A percentile compares a stretch with the other conserved stretches of the same genome.
These are phyloP conservation scores for Alliaria petiolata DNA, from an alignment of 345 rosid genomes.

Conservation along the genomic window DNA sequence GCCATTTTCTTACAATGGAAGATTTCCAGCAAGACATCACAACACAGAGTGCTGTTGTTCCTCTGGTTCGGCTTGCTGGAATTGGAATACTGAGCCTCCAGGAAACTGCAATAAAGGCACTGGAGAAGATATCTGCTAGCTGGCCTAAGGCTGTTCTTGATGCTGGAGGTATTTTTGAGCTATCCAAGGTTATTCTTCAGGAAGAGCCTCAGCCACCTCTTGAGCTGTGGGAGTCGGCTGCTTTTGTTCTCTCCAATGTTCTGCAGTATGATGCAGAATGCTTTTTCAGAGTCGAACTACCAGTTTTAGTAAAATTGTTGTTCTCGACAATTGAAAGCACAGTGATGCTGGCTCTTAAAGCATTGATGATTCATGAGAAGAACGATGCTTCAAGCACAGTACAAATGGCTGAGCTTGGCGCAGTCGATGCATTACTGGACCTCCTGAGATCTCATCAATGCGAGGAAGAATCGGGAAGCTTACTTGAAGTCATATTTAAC, in stretches of 20 bases:
- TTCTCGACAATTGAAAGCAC: slow-evolving; percentile 68
- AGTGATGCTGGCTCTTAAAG: slow-evolving; percentile 62
- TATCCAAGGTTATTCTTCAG: slow-evolving; percentile 80
- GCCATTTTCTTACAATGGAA: slow-evolving; percentile 87
- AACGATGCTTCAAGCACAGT: slow-evolving; percentile 63
- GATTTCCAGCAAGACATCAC: slow-evolving; percentile 84
- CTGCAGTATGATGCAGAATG: slow-evolving; percentile 50
- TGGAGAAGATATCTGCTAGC: slow-evolving; percentile 68
- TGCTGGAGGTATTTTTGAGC: slow-evolving; percentile 81
- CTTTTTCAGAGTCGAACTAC: slow-evolving; percentile 68
- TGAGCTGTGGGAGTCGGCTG: slow-evolving; percentile 84
- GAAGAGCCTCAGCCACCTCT: slow-evolving; percentile 83
- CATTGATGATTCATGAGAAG: slow-evolving; percentile 60
- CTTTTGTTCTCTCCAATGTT: slow-evolving; percentile 68
- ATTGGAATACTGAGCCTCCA: slow-evolving; percentile 75
- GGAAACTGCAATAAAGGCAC: slow-evolving; percentile 77
- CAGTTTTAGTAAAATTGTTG: slow-evolving; percentile 78
- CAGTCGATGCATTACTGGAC: slow-evolving; percentile 63
- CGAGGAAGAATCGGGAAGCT: slow-evolving; percentile 77
- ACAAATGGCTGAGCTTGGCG: slow-evolving; percentile 87
- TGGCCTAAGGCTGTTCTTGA: slow-evolving; percentile 92
- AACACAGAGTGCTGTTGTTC: slow-evolving; percentile 77
- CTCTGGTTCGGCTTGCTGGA: slow-evolving; percentile 87
- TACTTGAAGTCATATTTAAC: slow-evolving; percentile 86
- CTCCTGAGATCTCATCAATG: slow-evolving; percentile 80